Base-by-base conservation (phyloP, 257 asterid genomes). In the Eustoma russellianum region DNA sequence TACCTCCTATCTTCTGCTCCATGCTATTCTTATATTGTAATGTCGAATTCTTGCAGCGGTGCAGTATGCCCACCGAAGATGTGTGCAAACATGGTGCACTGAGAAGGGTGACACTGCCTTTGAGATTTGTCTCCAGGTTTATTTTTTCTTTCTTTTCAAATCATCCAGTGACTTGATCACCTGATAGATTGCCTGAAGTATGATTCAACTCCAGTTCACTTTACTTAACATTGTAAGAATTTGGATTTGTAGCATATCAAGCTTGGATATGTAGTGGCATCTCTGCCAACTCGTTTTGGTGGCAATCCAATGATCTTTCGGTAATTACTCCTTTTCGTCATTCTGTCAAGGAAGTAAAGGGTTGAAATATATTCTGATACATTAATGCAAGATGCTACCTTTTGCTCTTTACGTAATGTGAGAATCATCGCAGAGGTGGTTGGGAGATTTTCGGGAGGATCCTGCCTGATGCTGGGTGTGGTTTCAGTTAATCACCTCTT, bases 31-130 rank as follows among this genome's bases (percentile, higher is more conserved):
- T 24, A 2, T 24, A 24, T 24, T 24, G 30, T 44, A 40, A 14
- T 3, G 5, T 1, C 2, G 17, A 13, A n/a, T 8, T 16, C 41
- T n/a, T 24, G 17, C 28, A 52, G 0, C n/a, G 16, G 30, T 38
- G 41, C 74, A 88, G 97, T 82, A 82, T 68, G 95, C 93, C 48
- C 97, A 85, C 65, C 82, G 94, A 5, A 68, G 70, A 62, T 88
- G 97, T 49, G 85, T 85, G 33, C 95, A 88, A 50, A 73, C 80
- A 53, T 88, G 97, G 97, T 85, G 97, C 78, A 77, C 75, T 47
- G 97, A 80, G 76, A 88, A 88, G 64, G 94, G 97, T n/a, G 83
- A 88, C 70, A 85, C 85, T 12, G 63, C 56, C 53, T 88, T 95
- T 49, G 97, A 88, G 74, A 88, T 88, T 66, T 88, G 97, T 70